Conservation (phyloP, 164 flowering plant genomes). For the Nymphaea thermarum region DNA sequence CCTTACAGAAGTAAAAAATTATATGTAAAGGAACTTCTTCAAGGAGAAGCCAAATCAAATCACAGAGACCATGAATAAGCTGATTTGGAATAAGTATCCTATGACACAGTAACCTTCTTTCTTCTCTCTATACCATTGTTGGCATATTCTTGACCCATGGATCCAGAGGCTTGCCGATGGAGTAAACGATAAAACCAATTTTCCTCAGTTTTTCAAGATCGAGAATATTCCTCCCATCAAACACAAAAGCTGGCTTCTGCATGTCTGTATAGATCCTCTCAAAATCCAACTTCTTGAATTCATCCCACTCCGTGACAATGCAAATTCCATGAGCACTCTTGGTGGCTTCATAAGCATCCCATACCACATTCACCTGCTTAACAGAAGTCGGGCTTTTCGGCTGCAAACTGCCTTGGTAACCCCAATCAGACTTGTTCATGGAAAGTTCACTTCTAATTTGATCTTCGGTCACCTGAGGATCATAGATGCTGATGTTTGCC, state of each 20-base stretch:
- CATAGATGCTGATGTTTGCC: constrained; percentile 59
- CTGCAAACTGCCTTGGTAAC: constrained; percentile 51
- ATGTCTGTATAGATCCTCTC: constrained; percentile 46
- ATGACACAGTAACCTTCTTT: neutral
- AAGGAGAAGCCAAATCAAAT: neutral
- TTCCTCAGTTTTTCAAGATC: constrained; percentile 42
- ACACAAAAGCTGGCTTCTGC: constrained; percentile 65
- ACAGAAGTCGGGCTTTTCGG: constrained; percentile 39
- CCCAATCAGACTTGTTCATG: constrained; percentile 64
- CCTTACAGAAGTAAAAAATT: neutral
- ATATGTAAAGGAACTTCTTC: neutral
- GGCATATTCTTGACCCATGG: constrained; percentile 67
- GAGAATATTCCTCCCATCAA: constrained; percentile 56
- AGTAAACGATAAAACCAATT: constrained; percentile 64
- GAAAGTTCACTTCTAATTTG: constrained; percentile 58
- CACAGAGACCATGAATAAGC: neutral
- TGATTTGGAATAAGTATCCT: neutral
- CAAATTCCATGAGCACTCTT: constrained; percentile 61
- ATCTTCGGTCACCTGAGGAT: constrained; percentile 62
- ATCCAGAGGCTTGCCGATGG: constrained; percentile 68
- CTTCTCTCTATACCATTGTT: constrained; percentile 26
- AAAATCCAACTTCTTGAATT: constrained; percentile 53
- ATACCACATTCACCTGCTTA: constrained; percentile 34
- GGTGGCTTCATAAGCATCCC: constrained; percentile 61
- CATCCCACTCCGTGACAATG: constrained; percentile 79